Percentiles rank a stretch among this genome's conserved stretches.
These are phyloP conservation scores for Abrus pulchellus DNA, from an alignment of 306 rosid species.

Conservation along the genomic window DNA sequence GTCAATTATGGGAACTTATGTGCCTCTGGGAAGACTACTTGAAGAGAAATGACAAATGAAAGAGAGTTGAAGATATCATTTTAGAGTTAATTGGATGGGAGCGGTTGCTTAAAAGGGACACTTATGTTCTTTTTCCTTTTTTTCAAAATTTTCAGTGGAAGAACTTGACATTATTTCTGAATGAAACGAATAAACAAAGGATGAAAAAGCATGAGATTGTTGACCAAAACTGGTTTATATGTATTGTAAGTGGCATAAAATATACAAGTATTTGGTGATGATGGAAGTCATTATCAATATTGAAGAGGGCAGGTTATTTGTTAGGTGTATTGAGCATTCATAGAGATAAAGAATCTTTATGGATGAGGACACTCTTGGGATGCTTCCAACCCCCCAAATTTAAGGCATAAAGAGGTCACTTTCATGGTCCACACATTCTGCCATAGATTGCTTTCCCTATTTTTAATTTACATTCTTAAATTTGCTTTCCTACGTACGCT, in stretches of 20 bases:
- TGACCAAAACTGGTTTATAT: constrained; percentile 57
- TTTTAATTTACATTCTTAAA: constrained; percentile 19
- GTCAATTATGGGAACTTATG: constrained; percentile 50
- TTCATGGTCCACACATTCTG: constrained; percentile 42
- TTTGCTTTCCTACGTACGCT: constrained; percentile 12
- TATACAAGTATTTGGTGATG: constrained; percentile 50
- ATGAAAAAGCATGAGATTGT: constrained; percentile 65
- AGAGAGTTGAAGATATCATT: constrained; percentile 17
- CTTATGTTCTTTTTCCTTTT: constrained; percentile 1
- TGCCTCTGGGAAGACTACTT: constrained; percentile 26
- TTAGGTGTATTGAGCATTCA: constrained; percentile 70
- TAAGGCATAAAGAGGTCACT: constrained; percentile 42
- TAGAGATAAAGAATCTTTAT: constrained; percentile 55
- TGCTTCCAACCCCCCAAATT: constrained; percentile 52
- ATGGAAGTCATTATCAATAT: constrained; percentile 71
- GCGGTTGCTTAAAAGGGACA: constrained; percentile 66
- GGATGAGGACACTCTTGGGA: constrained; percentile 50
- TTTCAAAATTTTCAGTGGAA: constrained; percentile 23
- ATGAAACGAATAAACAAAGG: constrained; percentile 10
- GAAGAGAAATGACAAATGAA: constrained; percentile 41
- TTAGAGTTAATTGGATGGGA: constrained; percentile 49
- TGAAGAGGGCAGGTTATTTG: constrained; percentile 83
- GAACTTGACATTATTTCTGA: constrained; percentile 38
- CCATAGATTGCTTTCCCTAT: constrained; percentile 25
- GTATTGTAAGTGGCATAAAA: constrained; percentile 53